Base-by-base conservation (phyloP, 2,329 filamentous ascomycete genomes). In the Trichoderma polysporum region DNA sequence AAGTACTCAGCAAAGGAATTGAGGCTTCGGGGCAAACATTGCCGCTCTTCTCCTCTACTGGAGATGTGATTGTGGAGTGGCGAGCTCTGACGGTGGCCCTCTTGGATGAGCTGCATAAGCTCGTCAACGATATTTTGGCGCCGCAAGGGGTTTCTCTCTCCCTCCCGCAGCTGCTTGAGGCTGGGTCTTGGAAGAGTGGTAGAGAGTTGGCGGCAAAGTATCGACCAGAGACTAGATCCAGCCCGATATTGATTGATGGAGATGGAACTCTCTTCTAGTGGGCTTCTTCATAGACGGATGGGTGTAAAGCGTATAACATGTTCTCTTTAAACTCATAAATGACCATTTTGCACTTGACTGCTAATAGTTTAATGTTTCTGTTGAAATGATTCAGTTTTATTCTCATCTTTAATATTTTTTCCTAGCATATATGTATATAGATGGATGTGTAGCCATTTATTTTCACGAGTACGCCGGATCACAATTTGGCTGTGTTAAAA, bases 181-280 rank as follows among this genome's bases (percentile, higher is more conserved):
- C 84, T 5, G 84, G 84, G 0, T 82, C 81, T 1, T 86, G 84
- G 84, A 86, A 86, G 69, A 90, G 90, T 71, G 91, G 92, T 65
- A 85, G 92, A 76, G 92, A 94, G 80, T 83, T 94, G 73, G 92
- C 92, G 58, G 91, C 93, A 75, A 88, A 93, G 66, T 89, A 86
- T 52, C 84, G 92, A 66, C 92, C 92, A 17, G 90, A 91, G 73
- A 94, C 91, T 13, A 92, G 90, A 79, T 90, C 92, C 70, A 91
- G 91, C 64, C 92, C 92, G 13, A 94, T 95, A 75, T 88, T 93
- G 82, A 93, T 94, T 72, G 80, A 90, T 66, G 91, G 90, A 69
- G 91, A 94, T 76, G 91, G 91, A 69, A 94, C 91, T 35, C 87
- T 94, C 71, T 94, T 93, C 77, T 94, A 86, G 27, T n/a, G n/a